Evolutionary conservation across 805 yeast species (phyloP), one percentile per base, ranked within the genome.

Genomic region (Saccharomycopsis fibuligera): DNA sequence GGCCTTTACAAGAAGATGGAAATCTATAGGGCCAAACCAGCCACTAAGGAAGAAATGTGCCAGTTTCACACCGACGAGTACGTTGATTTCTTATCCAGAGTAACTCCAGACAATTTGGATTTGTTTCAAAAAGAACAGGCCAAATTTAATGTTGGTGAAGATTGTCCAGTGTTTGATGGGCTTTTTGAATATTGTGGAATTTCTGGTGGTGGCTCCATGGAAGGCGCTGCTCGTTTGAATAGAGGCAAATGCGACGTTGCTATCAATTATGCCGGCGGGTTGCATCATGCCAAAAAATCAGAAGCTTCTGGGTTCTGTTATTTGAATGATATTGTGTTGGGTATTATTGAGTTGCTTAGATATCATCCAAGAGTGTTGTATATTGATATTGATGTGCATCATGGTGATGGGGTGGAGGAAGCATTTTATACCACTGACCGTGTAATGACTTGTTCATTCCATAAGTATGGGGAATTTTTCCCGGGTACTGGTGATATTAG

Each of bases 41-140:
- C 99, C 36, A 90, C 98, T 16, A 85, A 87, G 62, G 96, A 91
- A 67, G 99, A 93, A 62, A 88, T 93, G 96, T 85, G 96, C 59
- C 97, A 91, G 68, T 91, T 93, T 67, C 99, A 93, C 66, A 88
- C 98, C 2, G 98, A 93, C 66, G 99, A 93, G 66, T 93, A 93
- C 65, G 83, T 93, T 51, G 97, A 93, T 65, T 93, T 93, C 62
- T 68, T 90, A 54, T 81, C 89, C 42, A 73, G 96, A 49, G 96
- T 87, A 30, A 81, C 95, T 14, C 97, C 97, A 5, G 97, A 90
- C 63, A 90, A 88, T 62, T 73, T 88, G 65, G 95, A 88, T 53
- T 68, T 82, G 73, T 87, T 89, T 62, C 78, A 86, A 56, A 87
- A 86, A 59, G 97, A 90, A 64, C 90, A 86, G 63, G 82, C 79